phyloP scores from a whole-genome alignment of 352 stramenopile genomes.

The Phytophthora tubulina region DNA sequence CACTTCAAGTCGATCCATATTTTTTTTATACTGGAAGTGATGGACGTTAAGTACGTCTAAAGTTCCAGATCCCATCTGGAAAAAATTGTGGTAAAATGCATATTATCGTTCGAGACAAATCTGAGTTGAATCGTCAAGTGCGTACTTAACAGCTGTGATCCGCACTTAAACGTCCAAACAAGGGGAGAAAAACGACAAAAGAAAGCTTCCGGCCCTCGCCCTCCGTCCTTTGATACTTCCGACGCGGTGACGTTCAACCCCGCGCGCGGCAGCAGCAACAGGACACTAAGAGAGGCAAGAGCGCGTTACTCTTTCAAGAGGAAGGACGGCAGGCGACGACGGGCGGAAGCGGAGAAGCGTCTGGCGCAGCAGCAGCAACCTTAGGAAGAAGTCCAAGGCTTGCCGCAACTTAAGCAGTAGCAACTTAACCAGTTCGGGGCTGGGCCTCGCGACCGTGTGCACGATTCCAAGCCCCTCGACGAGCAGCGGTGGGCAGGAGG shows the following conservation, averaged over 20 bases:
- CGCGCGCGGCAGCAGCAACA: slow-evolving; percentile 14
- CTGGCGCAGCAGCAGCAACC: slow-evolving; percentile 14
- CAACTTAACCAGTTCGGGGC: slow-evolving; percentile 30
- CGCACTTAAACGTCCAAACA: slow-evolving; percentile 5
- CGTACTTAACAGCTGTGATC: slow-evolving; percentile 7
- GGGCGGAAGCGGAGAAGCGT: slow-evolving; percentile 38
- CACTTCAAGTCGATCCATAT: slow-evolving; percentile 75
- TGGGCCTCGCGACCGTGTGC: slow-evolving; percentile 38
- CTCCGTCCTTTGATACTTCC: too few species aligned
- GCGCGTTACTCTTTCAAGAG: slow-evolving; percentile 14
- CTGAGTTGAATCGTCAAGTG: not conserved
- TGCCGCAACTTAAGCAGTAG: slow-evolving; percentile 29
- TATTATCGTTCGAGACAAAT: not conserved
- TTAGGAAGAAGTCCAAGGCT: slow-evolving; percentile 25
- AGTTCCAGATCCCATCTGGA: not conserved
- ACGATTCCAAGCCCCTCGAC: slow-evolving; percentile 54
- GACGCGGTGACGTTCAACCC: not conserved
- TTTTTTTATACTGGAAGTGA: not conserved
- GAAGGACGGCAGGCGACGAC: slow-evolving; percentile 40
- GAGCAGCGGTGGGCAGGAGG: slow-evolving; percentile 46
- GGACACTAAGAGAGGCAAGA: slow-evolving; percentile 6
- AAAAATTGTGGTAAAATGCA: not conserved
- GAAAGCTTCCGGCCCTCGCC: too few species aligned
- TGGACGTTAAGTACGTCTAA: not conserved
- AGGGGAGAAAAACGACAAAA: slow-evolving; percentile 9